Percentiles rank a stretch among this genome's conserved stretches.
Evolutionary conservation across 148 eudicot genomes (phyloP).

Genomic region (Cornus suecica): DNA sequence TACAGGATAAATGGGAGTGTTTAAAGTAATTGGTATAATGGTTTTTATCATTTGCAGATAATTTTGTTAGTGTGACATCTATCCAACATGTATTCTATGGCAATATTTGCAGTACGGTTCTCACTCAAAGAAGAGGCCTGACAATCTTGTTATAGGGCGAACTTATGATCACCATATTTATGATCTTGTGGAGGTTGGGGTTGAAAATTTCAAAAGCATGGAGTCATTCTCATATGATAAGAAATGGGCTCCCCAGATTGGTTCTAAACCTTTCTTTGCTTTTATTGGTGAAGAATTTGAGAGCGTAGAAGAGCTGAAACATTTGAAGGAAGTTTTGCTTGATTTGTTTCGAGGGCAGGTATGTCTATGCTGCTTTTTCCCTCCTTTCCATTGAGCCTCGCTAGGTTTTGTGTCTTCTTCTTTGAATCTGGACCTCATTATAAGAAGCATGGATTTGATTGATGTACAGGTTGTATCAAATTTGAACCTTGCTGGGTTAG

Average conservation of each 20-base stretch:
- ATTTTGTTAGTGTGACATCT: not conserved
- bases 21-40: not conserved
- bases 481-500: constrained; percentile 83
- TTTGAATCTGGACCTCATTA: not conserved
- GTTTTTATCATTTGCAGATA: not conserved
- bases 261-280: constrained; percentile 88
- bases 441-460: constrained; percentile 10
- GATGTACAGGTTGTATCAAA: constrained; percentile 55
- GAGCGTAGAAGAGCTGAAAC: constrained; percentile 78
- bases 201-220: constrained; percentile 80
- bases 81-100: constrained; percentile 3
- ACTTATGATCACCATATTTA: constrained; percentile 89
- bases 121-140: constrained; percentile 88
- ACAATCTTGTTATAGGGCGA: constrained; percentile 88
- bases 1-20: not conserved
- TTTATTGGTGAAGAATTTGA: constrained; percentile 96
- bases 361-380: constrained; percentile 5
- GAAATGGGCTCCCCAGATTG: constrained; percentile 69
- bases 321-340: constrained; percentile 84
- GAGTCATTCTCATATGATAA: constrained; percentile 78
- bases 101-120: constrained; percentile 72
- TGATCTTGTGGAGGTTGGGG: constrained; percentile 88
- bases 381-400: not conserved
- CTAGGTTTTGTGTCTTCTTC: not conserved
- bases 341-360: constrained; percentile 96